Evolutionary conservation across 108 stramenopile species (phyloP).

Genomic region (Skeletonema costatum): DNA sequence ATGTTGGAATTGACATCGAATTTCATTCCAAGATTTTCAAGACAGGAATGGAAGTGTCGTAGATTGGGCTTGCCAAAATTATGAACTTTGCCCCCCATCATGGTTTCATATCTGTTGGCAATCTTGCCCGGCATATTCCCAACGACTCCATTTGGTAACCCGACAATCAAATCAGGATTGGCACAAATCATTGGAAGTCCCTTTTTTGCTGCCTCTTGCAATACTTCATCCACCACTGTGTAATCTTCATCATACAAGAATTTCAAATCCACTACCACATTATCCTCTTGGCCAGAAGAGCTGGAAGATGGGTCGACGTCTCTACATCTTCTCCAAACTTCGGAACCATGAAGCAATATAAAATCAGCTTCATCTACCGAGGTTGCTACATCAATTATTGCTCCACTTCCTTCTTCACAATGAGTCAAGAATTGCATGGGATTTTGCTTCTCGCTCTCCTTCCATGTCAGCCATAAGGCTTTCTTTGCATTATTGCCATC

Average conservation of each 20-base stretch:
- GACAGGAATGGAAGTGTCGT: conserved; percentile 68
- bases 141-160: conserved; percentile 50
- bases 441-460: conserved; percentile 39
- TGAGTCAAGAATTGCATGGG: conserved; percentile 56
- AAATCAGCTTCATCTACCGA: conserved; percentile 77
- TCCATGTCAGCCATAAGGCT: conserved; percentile 75
- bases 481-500: conserved; percentile 28
- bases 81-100: conserved; percentile 52
- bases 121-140: conserved; percentile 83
- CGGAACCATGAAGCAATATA: conserved; percentile 65
- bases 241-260: conserved; percentile 39
- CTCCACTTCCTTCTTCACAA: conserved; percentile 48
- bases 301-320: conserved; percentile 7
- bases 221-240: conserved; percentile 47
- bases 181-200: conserved; percentile 76
- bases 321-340: conserved; percentile 51
- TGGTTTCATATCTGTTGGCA: conserved; percentile 54
- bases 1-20: neutral
- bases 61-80: conserved; percentile 79
- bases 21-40: conserved; percentile 44
- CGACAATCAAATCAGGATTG: conserved; percentile 80
- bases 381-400: conserved; percentile 39
- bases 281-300: conserved; percentile 3
- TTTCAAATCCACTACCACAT: conserved; percentile 24
- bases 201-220: conserved; percentile 47